phyloP scores from a whole-genome alignment of 305 asterid genomes.

The Rubia balearica region DNA sequence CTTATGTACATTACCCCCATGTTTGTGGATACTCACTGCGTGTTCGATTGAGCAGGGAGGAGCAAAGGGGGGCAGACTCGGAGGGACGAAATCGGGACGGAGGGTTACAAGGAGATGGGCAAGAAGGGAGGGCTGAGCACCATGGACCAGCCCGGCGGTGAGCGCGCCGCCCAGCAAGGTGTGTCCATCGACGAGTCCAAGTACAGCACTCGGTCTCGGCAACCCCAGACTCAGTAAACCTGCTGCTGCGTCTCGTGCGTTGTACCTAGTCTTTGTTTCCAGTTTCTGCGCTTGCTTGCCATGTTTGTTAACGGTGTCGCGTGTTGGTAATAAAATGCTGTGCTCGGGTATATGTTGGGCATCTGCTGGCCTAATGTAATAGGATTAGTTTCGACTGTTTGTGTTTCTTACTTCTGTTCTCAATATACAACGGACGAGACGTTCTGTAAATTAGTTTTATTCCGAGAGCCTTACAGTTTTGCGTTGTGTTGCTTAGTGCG shows the following conservation, averaged over 20 bases:
- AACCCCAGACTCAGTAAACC: neutral
- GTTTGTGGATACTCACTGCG: too few relatives aligned
- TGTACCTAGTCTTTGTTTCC: neutral
- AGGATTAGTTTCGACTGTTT: too few relatives aligned
- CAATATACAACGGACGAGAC: too few relatives aligned
- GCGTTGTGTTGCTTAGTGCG: too few relatives aligned
- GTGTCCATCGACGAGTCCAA: conserved; percentile 17
- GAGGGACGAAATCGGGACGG: conserved; percentile 18
- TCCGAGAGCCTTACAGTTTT: too few relatives aligned
- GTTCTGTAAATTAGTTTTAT: too few relatives aligned
- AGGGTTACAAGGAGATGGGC: conserved; percentile 22
- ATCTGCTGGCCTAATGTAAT: too few relatives aligned
- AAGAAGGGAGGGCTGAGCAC: conserved; percentile 20
- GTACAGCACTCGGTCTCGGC: neutral
- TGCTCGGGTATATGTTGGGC: neutral
- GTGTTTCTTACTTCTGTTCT: too few relatives aligned
- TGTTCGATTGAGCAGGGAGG: conserved; percentile 3
- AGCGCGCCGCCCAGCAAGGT: conserved; percentile 15
- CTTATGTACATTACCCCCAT: too few relatives aligned
- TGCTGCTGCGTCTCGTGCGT: neutral
- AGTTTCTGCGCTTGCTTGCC: neutral
- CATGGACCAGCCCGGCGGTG: conserved; percentile 9
- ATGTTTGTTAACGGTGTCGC: neutral
- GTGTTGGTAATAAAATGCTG: neutral
- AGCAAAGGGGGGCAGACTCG: conserved; percentile 18